Conservation (phyloP, 768 basidiomycete species). For the Favolaschia claudopus region DNA sequence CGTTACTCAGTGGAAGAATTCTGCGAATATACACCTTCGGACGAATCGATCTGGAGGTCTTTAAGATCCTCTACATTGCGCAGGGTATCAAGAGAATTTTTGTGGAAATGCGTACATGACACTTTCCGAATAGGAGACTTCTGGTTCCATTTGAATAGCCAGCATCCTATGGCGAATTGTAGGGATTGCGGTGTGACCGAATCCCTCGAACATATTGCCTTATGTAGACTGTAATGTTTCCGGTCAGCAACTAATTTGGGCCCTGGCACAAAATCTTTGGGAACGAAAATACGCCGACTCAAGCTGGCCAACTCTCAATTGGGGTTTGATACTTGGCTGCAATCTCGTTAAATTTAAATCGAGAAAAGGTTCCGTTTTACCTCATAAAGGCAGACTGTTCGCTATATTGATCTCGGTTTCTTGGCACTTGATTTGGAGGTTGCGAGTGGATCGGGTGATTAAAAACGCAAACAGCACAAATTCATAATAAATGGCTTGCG, state of each 20-base stretch:
- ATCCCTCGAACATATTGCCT: neutral
- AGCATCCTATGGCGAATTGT: neutral
- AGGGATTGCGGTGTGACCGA: neutral
- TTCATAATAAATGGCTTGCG: constrained; percentile 5
- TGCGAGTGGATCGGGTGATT: neutral
- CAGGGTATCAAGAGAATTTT: neutral
- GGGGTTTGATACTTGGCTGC: neutral
- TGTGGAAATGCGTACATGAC: neutral
- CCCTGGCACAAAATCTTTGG: neutral
- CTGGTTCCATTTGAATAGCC: neutral
- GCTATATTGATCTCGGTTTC: neutral
- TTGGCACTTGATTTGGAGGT: neutral
- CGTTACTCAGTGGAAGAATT: too few species aligned
- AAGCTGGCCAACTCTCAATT: neutral
- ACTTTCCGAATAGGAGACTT: neutral
- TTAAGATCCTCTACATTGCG: neutral
- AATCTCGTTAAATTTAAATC: neutral
- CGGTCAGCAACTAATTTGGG: neutral
- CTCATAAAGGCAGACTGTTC: neutral
- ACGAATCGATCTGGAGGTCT: neutral
- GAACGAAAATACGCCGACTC: neutral
- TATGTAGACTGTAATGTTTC: neutral
- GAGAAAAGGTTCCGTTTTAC: neutral
- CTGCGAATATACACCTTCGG: neutral
- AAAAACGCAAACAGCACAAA: neutral